Base-by-base conservation (phyloP, 371 early-diverging fungal genomes). In the Chytridium lagenaria region DNA sequence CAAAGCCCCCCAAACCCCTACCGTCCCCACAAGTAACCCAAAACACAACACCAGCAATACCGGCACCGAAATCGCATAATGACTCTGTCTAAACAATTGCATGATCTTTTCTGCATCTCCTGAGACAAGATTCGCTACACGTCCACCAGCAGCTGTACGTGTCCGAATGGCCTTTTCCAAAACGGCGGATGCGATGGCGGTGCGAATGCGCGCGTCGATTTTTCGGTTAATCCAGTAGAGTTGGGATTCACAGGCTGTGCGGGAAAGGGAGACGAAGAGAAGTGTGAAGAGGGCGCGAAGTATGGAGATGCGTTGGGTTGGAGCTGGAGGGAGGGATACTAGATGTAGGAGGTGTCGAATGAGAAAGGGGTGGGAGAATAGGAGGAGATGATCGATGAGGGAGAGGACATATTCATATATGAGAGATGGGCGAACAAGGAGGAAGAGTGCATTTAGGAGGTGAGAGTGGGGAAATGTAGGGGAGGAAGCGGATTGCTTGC, bases 171-270 rank as follows among this genome's bases (percentile, higher is more conserved):
- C 66, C 55, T 84, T 84, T 15, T 59, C 44, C 74, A 80, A 82
- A 49, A 84, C 70, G 22, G 77, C 72, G 15, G 69, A 64, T n/a
- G 83, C 73, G 23, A 84, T 19, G 23, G 77, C 69, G 1, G 77
- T 59, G 19, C 85, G 77, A 0, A 83, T 50, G 26, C 78, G 71
- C 26, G 50, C 69, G 33, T 81, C 84, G 28, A 79, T 72, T 2
- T 78, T 37, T 10, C 83, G 57, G 37, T 80, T 82, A 5, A 68
- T 71, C 64, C 76, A 85, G 67, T 77, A 82, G 78, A 85, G 77
- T 68, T 86, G 86, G 50, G 80, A 77, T 51, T 84, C 80, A 40
- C 69, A 72, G 2, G 66, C 72, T 0, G 80, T 68, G 19, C 78
- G 67, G 1, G 69, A 38, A 16, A 80, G 28, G 0, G 80, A 59